Evolutionary conservation across 1,139 yeast species (phyloP), one percentile per base, ranked within the genome.

Genomic region (Pichia sp.): DNA sequence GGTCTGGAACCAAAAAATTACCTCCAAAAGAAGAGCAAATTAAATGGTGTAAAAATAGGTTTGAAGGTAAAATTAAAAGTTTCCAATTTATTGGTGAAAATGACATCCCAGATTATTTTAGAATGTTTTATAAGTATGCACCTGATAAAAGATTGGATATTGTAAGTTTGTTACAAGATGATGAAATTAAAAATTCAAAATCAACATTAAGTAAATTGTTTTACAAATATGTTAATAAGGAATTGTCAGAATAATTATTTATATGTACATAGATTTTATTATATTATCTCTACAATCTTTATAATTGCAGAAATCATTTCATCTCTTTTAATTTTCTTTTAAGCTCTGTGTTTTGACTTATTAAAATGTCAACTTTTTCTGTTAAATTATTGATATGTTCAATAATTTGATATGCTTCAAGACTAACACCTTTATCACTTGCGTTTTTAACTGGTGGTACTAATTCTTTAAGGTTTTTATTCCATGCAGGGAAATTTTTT

Each of bases 371-470:
- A 12, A 78, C 74, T 42, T 75, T 59, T 1, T 49, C 51, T 8
- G 73, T 69, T 56, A 74, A 66, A 46, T 66, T 65, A 43, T 73
- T 76, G 34, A 79, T 59, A 54, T 74, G 74, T 39, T 66, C 62
- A 59, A 78, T 74, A 37, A 84, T 58, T 45, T 74, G 78, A 56
- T 70, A 80, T 42, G 72, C 65, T 57, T 82, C 86, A 87, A 89
- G 80, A 39, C 78, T 76, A 46, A 82, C 68, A 24, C 90, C 87
- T 7, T 66, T 62, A 39, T 66, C 63, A 45, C 70, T 74, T 28
- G 86, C 85, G 41, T 69, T 66, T 16, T 66, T 66, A 8, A 82
- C 78, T 2, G 85, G 84, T 43, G 84, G 84, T 4, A 73, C 76
- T 12, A 68, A 69, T 4, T 57, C 50, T 12, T 70, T 68, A 23